Base-by-base conservation (phyloP, 352 stramenopile genomes). In the Bremia lactucae region DNA sequence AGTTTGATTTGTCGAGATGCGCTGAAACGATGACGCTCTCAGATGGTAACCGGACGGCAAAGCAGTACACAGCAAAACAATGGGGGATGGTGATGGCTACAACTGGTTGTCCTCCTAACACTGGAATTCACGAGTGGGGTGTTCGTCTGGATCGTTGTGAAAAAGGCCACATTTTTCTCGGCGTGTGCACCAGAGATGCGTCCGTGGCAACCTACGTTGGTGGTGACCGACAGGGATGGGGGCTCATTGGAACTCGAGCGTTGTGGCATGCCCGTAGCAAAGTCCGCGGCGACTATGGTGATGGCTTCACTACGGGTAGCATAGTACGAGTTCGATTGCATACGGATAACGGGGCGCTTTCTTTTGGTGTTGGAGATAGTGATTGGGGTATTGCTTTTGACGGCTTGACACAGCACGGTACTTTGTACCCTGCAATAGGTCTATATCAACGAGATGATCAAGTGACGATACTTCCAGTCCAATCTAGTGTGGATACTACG, bases 41-140 rank as follows among this genome's bases (percentile, higher is more conserved):
- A 1, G 79, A 93, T 45, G 65, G 68, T 19, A 88, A 84, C 42
- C 70, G 78, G 45, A 94, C 77, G 10, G 83, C 81, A 15, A 89
- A 87, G 37, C 83, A 95, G 59, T 89, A 93, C 48, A 90, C 83
- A 2, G 81, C 82, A 10, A 95, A 95, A 31, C 81, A 95, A 29
- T 95, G 83, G 83, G 83, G 83, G 33, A 94, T 92, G 77, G 80
- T 90, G 9, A 89, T 95, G 64, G 68, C 81, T 25, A 91, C 76
- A 4, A 88, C 77, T 4, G 81, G 71, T 10, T 95, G 75, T 31
- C 68, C 82, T 36, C 77, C 77, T 18, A 94, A 90, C 41, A 85
- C 73, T 11, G 79, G 83, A 18, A 80, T 87, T 46, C 78, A 95
- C 49, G 78, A 93, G 39, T 95, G 83, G 83, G 80, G 72, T 2